Evolutionary conservation across 1,139 yeast genomes (phyloP), one percentile per base, ranked within the genome.

Genomic region (Diutina scorzettiae): DNA sequence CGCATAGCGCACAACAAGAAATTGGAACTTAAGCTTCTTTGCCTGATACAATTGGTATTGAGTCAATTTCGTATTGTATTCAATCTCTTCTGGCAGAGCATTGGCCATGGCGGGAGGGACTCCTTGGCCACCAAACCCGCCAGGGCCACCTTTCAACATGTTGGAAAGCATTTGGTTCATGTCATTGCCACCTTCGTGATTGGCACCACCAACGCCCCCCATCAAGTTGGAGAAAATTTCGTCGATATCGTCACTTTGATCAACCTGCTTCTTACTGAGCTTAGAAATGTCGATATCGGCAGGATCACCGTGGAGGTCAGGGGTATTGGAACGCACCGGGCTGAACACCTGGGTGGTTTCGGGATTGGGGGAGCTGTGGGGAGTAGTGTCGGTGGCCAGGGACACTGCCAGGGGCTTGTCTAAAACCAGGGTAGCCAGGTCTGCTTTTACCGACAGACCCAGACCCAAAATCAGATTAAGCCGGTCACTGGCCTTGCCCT

Each of bases 401-500:
- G 14, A 2, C 5, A 19, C 39, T 17, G 14, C 12, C 14, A 34
- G 14, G n/a, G 41, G 41, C n/a, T 39, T 39, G 17, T 39, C 41
- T 12, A 39, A 27, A n/a, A 39, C 41, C 33, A 29, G 30, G 19
- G 30, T 25, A n/a, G 16, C 32, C 18, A 6, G 8, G 34, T 19
- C 25, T 14, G 41, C 18, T 28, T 40, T 45, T 2, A 21, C 17
- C n/a, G 54, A 51, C 21, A 24, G 47, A n/a, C 29, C 43, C 17
- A 37, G 46, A 12, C 60, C 41, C 45, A 68, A 57, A 25, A 69
- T 69, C 37, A 48, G 71, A 48, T 72, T 75, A 51, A 81, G 59
- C 45, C 91, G 64, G 16, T 67, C 66, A 3, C 73, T 55, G 19
- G 78, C 81, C 41, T 70, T 69, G 3, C 82, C 81, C 46, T 72